A percentile compares a stretch with the other conserved stretches of the same genome.
Conservation (phyloP, 2,329 filamentous ascomycete genomes). For the Teratosphaeriaceae sp. region DNA sequence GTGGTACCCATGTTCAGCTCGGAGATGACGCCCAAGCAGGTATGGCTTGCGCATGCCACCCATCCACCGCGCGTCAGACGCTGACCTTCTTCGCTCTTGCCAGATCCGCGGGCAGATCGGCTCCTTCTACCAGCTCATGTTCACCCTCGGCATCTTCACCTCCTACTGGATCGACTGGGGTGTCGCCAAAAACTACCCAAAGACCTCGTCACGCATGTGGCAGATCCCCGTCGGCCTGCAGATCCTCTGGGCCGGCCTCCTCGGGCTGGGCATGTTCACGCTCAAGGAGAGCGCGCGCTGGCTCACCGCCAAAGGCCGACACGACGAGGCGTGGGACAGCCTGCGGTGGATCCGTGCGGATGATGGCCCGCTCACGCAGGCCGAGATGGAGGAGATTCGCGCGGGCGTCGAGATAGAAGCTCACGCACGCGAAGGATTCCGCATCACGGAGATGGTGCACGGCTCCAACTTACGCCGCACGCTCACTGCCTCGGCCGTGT, state of each 20-base stretch:
- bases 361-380: conserved; percentile 22
- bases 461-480: neutral
- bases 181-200: conserved; percentile 30
- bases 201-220: conserved; percentile 43
- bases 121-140: conserved; percentile 48
- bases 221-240: conserved; percentile 51
- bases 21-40: conserved; percentile 40
- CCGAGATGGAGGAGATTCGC: conserved; percentile 48
- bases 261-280: conserved; percentile 45
- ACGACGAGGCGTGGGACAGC: conserved; percentile 42
- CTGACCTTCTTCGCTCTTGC: too few species aligned
- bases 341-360: conserved; percentile 48
- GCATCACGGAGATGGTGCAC: conserved; percentile 3
- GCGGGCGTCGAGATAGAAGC: conserved; percentile 41
- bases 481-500: conserved; percentile 25
- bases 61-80: too few species aligned
- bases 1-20: conserved; percentile 36
- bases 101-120: conserved; percentile 43
- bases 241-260: conserved; percentile 42
- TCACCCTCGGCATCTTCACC: conserved; percentile 43
- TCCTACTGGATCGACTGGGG: conserved; percentile 44
- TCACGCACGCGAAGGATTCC: conserved; percentile 33
- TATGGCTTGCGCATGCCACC: too few species aligned
- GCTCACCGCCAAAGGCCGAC: conserved; percentile 41
- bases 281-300: conserved; percentile 47